Base-by-base conservation (phyloP, 163 green algal genomes). In the Smithsoniella earleae region DNA sequence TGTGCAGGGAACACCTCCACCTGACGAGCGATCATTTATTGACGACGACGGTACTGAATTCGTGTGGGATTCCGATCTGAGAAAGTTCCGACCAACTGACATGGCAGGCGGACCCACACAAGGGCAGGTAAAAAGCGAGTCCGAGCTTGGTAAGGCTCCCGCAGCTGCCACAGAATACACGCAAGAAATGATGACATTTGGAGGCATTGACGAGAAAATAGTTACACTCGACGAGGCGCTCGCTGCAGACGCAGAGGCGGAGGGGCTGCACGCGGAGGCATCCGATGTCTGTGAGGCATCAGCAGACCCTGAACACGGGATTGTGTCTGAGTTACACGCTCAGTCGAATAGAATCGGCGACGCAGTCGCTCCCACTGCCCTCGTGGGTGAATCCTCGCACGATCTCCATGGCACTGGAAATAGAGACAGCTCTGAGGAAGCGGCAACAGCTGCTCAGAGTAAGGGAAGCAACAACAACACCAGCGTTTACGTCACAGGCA, bases 401-500 rank as follows among this genome's bases (percentile, higher is more conserved):
- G n/a, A n/a, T n/a, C n/a, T n/a, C n/a, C n/a, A n/a, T n/a, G n/a
- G n/a, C n/a, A n/a, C n/a, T n/a, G n/a, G n/a, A n/a, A n/a, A n/a
- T n/a, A n/a, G n/a, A n/a, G n/a, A n/a, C n/a, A n/a, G n/a, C n/a
- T n/a, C n/a, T n/a, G n/a, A n/a, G n/a, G n/a, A n/a, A n/a, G n/a
- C n/a, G n/a, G n/a, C n/a, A n/a, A n/a, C n/a, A n/a, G n/a, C n/a
- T n/a, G n/a, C n/a, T n/a, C n/a, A n/a, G n/a, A n/a, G n/a, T n/a
- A n/a, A n/a, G n/a, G n/a, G n/a, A n/a, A n/a, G n/a, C n/a, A n/a
- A 91, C 74, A 82, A 83, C 45, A 94, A 91, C 83, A 96, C 89
- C 27, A 92, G 81, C 66, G 90, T 97, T 66, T 98, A 98, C 75
- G 83, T 98, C 4, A 90, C 81, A 1, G 93, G 93, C 0, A 82